Evolutionary conservation across 768 basidiomycete species (phyloP), one percentile per base, ranked within the genome.

Genomic region (Gymnopilus junonius): DNA sequence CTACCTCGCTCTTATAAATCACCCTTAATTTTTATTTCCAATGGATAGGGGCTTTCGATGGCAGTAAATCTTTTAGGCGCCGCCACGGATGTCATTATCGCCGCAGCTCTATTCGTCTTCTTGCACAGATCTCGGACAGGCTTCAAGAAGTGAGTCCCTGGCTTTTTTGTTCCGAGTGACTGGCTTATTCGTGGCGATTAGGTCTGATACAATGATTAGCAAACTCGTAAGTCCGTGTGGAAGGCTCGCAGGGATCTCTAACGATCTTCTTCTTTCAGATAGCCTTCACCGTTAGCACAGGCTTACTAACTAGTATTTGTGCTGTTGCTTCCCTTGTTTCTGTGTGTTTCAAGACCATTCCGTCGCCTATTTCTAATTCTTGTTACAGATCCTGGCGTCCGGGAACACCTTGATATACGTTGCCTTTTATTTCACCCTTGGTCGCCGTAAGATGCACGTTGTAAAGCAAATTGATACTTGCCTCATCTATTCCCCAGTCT

Each of bases 341-440:
- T 23, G 75, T 77, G 55, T 65, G 71, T 42, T 48, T 21, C 45
- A 15, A 37, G 23, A 35, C 25, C 11, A n/a, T 53, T 39, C 32
- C 35, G 23, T 27, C n/a, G 39, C 25, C 11, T 31, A 20, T 39
- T 21, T 17, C 17, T 45, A 51, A 59, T 62, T 61, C 25, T 50
- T 35, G 3, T 20, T 64, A 21, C 56, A 85, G 83, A 84, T 85
- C 62, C 67, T 84, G 8, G 71, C 78, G 3, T 82, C 80, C 73
- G 81, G 80, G 12, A 69, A 80, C 37, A 84, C 84, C 3, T 75
- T 87, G 61, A 82, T 86, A 51, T 87, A 87, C 69, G 85, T 85
- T 34, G 80, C 82, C 45, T 87, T 87, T 72, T 87, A 84, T 73
- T 85, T 87, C 75, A 79, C 80, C 58, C 74, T 85, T 31, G 84